Evolutionary conservation across 2,329 filamentous ascomycete genomes (phyloP), one percentile per base, ranked within the genome.

Genomic region (Rutstroemia sp.): DNA sequence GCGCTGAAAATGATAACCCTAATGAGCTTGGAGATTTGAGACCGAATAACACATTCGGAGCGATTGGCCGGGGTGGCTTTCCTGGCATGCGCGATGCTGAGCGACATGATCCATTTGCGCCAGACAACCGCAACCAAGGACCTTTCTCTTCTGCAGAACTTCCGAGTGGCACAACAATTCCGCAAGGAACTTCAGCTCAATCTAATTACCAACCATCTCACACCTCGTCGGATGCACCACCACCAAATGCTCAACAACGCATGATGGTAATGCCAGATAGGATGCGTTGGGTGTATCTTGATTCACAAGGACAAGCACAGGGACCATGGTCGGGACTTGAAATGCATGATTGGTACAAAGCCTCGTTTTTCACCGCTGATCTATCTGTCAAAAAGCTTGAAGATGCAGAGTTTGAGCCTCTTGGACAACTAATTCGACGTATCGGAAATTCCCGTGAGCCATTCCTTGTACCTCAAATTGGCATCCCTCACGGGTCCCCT

Each of bases 311-410:
- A 21, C 87, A 90, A 60, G 86, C 90, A 5, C 94, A 99, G 69
- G 94, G 94, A 0, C 94, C 94, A 0, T 99, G 94, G 74, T 96
- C 91, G 41, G 94, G 94, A 1, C 76, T 99, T 50, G 94, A 99
- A 72, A 99, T 99, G 94, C 95, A 99, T 65, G 95, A 99, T 66
- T 99, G 94, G 94, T 99, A 97, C 74, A 97, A 97, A 71, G 92
- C 92, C 39, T 92, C 92, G 47, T 99, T 97, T 75, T 99, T 99
- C 73, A 95, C 90, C 0, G 86, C 92, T 0, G 92, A 99, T 65
- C 78, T 99, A 19, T 83, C 95, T 45, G 94, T 99, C 34, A 96
- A 95, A 75, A 96, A 96, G 70, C 78, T 92, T 5, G 94, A 99
- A 70, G 94, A 99, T 67, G 77, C 80, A 0, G 92, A 99, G 50